Percentiles rank a stretch among this genome's conserved stretches.
These are phyloP conservation scores for Hanseniaspora gamundiae DNA, from an alignment of 1,139 yeast genomes.

Conservation along the genomic window DNA sequence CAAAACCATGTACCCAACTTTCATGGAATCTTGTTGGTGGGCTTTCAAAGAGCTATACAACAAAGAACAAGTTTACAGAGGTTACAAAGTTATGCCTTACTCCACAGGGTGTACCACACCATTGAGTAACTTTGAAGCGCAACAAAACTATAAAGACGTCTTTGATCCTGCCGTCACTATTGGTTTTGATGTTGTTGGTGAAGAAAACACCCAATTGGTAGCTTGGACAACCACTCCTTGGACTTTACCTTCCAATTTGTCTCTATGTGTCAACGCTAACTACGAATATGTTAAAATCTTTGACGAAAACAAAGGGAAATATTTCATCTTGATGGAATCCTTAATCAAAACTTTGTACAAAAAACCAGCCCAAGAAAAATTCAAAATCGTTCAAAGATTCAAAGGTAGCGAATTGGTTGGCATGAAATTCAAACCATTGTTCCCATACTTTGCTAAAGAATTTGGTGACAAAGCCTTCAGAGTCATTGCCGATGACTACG, in stretches of 20 bases:
- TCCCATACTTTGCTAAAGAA: constrained; percentile 63
- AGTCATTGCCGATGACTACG: constrained; percentile 74
- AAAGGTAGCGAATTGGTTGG: constrained; percentile 75
- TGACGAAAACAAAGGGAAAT: constrained; percentile 73
- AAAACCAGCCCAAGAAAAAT: constrained; percentile 87
- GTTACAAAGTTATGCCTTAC: constrained; percentile 96
- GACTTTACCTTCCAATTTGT: constrained; percentile 94
- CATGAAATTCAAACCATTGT: constrained; percentile 67
- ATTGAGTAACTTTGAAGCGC: constrained; percentile 94
- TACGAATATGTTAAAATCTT: constrained; percentile 84
- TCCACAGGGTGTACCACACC: constrained; percentile 97
- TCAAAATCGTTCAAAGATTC: constrained; percentile 66
- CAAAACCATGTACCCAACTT: constrained; percentile 88
- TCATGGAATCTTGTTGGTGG: constrained; percentile 99
- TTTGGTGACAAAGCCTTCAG: constrained; percentile 70
- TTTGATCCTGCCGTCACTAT: constrained; percentile 93
- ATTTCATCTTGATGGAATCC: constrained; percentile 73
- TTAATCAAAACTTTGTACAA: constrained; percentile 76
- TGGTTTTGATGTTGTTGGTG: constrained; percentile 72
- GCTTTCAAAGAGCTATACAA: constrained; percentile 80
- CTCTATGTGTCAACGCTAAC: constrained; percentile 81
- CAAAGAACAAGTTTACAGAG: constrained; percentile 83
- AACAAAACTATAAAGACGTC: constrained; percentile 94
- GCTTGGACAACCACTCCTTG: constrained; percentile 99
- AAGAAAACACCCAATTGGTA: constrained; percentile 69